Base-by-base conservation (phyloP, 352 stramenopile species). In the Vaucheria bursata region DNA sequence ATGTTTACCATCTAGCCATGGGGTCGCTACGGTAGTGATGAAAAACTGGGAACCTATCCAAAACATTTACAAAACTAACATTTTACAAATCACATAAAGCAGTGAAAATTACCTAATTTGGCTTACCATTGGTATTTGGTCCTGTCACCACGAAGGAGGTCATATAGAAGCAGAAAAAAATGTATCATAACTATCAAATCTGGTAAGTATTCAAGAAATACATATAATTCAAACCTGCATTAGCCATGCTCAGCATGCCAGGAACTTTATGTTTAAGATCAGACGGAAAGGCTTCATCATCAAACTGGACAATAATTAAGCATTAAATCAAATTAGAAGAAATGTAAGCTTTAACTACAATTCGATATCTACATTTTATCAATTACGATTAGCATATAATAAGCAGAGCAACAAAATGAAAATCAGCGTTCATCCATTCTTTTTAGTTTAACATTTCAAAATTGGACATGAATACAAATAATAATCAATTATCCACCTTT, bases 21-120 rank as follows among this genome's bases (percentile, higher is more conserved):
- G 91, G 74, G 94, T 99, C 45, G 93, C 85, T 78, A 86, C 78
- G 50, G 93, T 96, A 66, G 95, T 99, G 81, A 99, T 98, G 87
- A 99, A 99, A 85, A 99, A 99, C 85, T 99, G 97, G 25, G 89
- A 97, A 7, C 95, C 95, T 75, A 99, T 99, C n/a, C n/a, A n/a
- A n/a, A n/a, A n/a, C n/a, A n/a, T n/a, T n/a, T n/a, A n/a, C n/a
- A n/a, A n/a, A n/a, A n/a, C n/a, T n/a, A n/a, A n/a, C n/a, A n/a
- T n/a, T n/a, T n/a, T n/a, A n/a, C n/a, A n/a, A n/a, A n/a, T n/a
- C n/a, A n/a, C n/a, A n/a, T n/a, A n/a, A n/a, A n/a, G n/a, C n/a
- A n/a, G n/a, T n/a, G n/a, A n/a, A n/a, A n/a, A n/a, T n/a, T n/a
- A n/a, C n/a, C n/a, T n/a, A n/a, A n/a, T n/a, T n/a, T n/a, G n/a